A percentile compares a stretch with the other conserved stretches of the same genome.
Evolutionary conservation across 495 filamentous ascomycete species (phyloP).

Genomic region (Podospora didyma): DNA sequence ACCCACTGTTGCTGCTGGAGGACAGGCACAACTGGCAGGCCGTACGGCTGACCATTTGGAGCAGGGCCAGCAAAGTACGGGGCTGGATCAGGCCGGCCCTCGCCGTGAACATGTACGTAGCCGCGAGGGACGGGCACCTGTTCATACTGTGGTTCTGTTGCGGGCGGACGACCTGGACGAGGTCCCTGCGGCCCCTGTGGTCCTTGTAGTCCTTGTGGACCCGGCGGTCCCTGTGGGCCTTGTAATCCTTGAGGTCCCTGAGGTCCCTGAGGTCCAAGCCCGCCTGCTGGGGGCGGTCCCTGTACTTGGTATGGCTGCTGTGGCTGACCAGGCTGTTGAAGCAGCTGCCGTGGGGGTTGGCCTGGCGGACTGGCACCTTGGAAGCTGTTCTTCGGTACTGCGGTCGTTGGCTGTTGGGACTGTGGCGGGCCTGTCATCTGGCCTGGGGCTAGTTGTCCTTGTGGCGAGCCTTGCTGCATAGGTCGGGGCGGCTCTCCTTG

Average conservation of each 20-base stretch:
- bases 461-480: conserved; percentile 5
- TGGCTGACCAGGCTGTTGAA: conserved; percentile 7
- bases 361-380: not conserved
- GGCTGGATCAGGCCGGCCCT: conserved; percentile 34
- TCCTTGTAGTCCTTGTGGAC: not conserved
- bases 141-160: conserved; percentile 37
- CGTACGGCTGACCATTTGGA: not conserved
- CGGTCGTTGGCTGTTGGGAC: not conserved
- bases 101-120: conserved; percentile 42
- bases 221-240: not conserved
- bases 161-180: not conserved
- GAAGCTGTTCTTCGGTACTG: not conserved
- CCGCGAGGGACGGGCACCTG: conserved; percentile 44
- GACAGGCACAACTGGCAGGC: conserved; percentile 2
- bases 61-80: conserved; percentile 30
- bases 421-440: conserved; percentile 9
- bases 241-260: not conserved
- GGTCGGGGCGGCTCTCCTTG: conserved; percentile 8
- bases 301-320: not conserved
- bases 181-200: conserved; percentile 1
- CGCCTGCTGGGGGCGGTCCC: not conserved
- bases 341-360: not conserved
- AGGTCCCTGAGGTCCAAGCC: not conserved
- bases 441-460: conserved; percentile 6
- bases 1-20: conserved; percentile 12